phyloP scores from a whole-genome alignment of 805 yeast genomes.

The Kuraishia piskuri region DNA sequence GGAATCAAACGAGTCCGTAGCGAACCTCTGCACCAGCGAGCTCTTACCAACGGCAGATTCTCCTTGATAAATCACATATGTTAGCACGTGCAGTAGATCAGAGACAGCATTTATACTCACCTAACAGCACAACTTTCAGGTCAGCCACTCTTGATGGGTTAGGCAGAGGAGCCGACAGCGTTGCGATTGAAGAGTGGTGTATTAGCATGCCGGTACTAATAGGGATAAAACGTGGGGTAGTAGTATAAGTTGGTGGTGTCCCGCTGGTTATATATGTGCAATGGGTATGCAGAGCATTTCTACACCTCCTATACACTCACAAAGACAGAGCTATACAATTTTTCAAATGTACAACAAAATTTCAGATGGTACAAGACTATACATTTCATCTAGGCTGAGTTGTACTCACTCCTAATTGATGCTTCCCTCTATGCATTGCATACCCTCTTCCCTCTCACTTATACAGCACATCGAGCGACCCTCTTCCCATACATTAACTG shows the following conservation, averaged over 20 bases:
- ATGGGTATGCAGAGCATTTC: no score
- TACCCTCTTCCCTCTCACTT: background rate
- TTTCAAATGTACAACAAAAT: no score
- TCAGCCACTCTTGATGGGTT: constrained; percentile 21
- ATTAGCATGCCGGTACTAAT: background rate
- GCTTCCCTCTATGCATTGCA: background rate
- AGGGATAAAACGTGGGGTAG: no score
- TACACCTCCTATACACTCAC: no score
- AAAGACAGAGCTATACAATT: no score
- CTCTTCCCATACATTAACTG: background rate
- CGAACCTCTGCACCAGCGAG: constrained; percentile 78
- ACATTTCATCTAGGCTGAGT: no score
- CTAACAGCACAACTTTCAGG: constrained; percentile 26
- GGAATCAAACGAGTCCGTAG: constrained; percentile 60
- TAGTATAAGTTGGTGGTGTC: no score
- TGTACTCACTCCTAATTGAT: no score
- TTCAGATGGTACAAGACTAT: no score
- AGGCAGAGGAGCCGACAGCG: constrained; percentile 1
- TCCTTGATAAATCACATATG: constrained; percentile 20
- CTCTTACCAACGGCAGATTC: constrained; percentile 58
- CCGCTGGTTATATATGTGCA: no score
- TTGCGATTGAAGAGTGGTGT: constrained; percentile 6
- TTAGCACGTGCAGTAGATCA: constrained; percentile 20
- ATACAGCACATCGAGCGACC: background rate
- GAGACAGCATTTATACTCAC: background rate